Conservation (phyloP, 257 asterid genomes). For the Nicotiana paniculata region DNA sequence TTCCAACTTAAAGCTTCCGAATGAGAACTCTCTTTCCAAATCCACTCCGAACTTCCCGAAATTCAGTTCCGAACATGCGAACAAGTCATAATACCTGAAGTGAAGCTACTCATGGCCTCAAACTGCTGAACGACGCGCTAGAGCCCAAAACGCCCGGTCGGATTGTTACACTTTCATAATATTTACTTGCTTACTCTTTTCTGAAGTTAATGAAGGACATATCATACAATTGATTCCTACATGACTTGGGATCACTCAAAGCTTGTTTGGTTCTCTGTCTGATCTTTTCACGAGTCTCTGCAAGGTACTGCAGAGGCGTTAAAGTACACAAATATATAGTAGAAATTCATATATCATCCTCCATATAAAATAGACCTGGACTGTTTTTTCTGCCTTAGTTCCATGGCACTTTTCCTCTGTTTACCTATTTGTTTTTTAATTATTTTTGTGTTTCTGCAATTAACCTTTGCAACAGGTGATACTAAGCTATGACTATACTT, state of each 20-base stretch:
- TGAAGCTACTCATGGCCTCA: no score
- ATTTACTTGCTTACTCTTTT: no score
- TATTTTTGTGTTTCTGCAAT: background rate
- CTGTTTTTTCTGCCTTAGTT: slow-evolving; percentile 78
- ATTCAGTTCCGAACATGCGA: no score
- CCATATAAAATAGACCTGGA: slow-evolving; percentile 38
- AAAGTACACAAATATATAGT: background rate
- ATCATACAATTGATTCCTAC: slow-evolving; percentile 51
- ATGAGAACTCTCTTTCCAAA: no score
- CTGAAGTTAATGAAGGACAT: background rate
- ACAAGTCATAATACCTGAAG: no score
- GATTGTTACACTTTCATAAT: no score
- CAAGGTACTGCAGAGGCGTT: slow-evolving; percentile 5
- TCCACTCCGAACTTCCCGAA: no score
- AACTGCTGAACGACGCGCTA: no score
- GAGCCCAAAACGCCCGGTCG: no score
- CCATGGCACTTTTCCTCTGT: slow-evolving; percentile 88
- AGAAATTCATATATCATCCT: background rate
- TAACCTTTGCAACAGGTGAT: no score
- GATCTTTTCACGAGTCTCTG: slow-evolving; percentile 80
- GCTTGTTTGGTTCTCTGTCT: slow-evolving; percentile 77
- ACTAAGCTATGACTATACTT: no score
- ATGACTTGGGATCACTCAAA: slow-evolving; percentile 90
- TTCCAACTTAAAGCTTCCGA: no score
- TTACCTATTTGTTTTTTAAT: slow-evolving; percentile 19